A percentile compares a stretch with the other conserved stretches of the same genome.
Evolutionary conservation across 495 filamentous ascomycete genomes (phyloP).

Genomic region (Annulohypoxylon moriforme): DNA sequence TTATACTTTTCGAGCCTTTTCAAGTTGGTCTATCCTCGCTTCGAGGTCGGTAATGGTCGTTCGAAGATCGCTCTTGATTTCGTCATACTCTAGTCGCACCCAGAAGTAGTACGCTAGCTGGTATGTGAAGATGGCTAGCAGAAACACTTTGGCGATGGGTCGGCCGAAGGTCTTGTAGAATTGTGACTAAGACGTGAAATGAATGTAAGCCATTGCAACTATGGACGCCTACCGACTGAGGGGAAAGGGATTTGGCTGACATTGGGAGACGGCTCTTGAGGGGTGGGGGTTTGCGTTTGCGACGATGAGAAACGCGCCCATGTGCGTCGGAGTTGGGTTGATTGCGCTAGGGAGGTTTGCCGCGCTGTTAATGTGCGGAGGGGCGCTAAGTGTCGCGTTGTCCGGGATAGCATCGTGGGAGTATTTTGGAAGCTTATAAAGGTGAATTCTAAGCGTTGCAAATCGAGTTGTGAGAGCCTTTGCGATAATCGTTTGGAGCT

Average conservation of each 20-base stretch:
- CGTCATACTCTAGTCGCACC: slow-evolving; percentile 85
- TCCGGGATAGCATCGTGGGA: slow-evolving; percentile 32
- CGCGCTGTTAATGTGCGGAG: slow-evolving; percentile 18
- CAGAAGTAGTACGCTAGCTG: slow-evolving; percentile 87
- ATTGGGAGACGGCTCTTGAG: slow-evolving; percentile 35
- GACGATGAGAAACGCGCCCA: slow-evolving; percentile 40
- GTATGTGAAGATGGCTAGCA: slow-evolving; percentile 88
- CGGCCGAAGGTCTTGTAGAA: slow-evolving; percentile 85
- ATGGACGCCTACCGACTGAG: background rate
- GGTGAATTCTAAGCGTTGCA: too few species aligned
- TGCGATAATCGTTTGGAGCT: background rate
- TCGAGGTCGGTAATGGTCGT: slow-evolving; percentile 50
- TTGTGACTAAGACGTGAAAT: slow-evolving; percentile 59
- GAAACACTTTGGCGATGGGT: slow-evolving; percentile 85
- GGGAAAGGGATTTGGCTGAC: slow-evolving; percentile 29
- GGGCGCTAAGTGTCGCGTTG: slow-evolving; percentile 24
- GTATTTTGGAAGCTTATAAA: background rate
- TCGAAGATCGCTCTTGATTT: slow-evolving; percentile 71
- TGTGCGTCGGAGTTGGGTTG: slow-evolving; percentile 19
- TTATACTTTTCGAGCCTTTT: slow-evolving; percentile 40
- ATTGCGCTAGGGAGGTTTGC: slow-evolving; percentile 6
- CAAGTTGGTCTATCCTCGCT: slow-evolving; percentile 46
- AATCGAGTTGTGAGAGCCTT: background rate
- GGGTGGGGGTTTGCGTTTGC: background rate
- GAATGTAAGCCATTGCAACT: background rate